Conservation (phyloP, 345 rosid species). For the Alliaria petiolata region DNA sequence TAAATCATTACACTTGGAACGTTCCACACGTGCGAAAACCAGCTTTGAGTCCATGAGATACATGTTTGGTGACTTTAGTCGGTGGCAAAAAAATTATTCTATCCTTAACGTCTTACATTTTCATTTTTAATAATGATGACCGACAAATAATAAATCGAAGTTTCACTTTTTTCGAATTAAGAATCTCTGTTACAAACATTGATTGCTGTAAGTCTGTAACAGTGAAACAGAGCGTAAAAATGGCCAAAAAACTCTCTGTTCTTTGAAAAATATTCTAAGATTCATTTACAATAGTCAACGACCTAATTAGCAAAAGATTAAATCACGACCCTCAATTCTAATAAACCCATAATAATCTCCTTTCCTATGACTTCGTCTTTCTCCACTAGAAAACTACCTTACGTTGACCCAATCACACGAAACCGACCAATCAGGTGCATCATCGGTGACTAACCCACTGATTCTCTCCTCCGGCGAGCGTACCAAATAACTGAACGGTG, state of each 20-base stretch:
- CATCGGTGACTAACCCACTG: conserved; percentile 18
- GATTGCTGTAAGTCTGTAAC: conserved; percentile 3
- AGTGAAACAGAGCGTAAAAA: not conserved
- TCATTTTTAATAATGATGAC: not conserved
- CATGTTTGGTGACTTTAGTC: not conserved
- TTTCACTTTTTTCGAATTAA: not conserved
- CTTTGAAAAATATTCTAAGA: not conserved
- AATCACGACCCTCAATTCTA: conserved; percentile 28
- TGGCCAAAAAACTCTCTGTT: not conserved
- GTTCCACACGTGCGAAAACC: not conserved
- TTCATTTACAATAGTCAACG: conserved; percentile 23
- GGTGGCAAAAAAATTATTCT: not conserved
- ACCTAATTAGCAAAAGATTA: conserved; percentile 6
- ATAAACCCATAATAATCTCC: conserved; percentile 14
- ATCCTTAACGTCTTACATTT: not conserved
- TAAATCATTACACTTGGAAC: not conserved
- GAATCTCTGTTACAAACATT: not conserved
- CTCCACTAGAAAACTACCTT: conserved; percentile 26
- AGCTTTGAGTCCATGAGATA: not conserved
- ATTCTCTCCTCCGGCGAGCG: conserved; percentile 29
- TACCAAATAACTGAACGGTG: conserved; percentile 17
- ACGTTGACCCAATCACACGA: conserved; percentile 43
- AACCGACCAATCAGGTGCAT: conserved; percentile 41
- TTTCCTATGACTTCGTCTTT: conserved; percentile 9
- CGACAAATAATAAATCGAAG: not conserved